Base-by-base conservation (phyloP, 805 yeast species). In the Maudiozyma serrabonitensis region DNA sequence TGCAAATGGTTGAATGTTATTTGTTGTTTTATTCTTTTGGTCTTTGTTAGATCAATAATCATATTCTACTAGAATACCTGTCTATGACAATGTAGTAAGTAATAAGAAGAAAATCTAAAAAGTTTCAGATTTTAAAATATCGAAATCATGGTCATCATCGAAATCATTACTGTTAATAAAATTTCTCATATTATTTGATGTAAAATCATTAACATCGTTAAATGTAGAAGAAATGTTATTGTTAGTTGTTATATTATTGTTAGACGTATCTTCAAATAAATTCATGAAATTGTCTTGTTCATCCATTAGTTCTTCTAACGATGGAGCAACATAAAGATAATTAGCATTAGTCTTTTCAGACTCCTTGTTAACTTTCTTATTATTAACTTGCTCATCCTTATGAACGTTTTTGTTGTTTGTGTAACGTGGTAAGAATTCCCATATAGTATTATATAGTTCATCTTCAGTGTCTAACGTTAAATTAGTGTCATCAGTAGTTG, bases 281-380 rank as follows among this genome's bases (percentile, higher is more conserved):
- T 42, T 47, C 46, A 39, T 44, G 18, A 47, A 50, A 25, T 40
- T 41, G 46, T 60, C 63, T 48, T 60, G 65, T 35, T 64, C 68
- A 19, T 62, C 67, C 61, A 64, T 62, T 37, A 64, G 48, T 41
- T 63, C 69, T 49, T 63, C 69, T 34, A 64, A 52, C 11, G 66
- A 56, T 28, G 68, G 68, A 5, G 69, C 61, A 43, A 63, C 50
- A 46, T 59, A 61, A 42, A 52, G 41, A 5, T 49, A 34, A 21
- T 37, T 45, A 12, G 25, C 18, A 25, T 40, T 34, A 9, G 28
- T n/a, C 16, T 19, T 39, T n/a, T 31, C 41, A 23, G 25, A 9
- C 32, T 28, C 32, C 4, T 44, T 13, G 18, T 32, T 26, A 8
- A 11, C 3, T 46, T 46, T 23, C 8, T 34, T 32, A 21, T 44